phyloP scores from a whole-genome alignment of 345 rosid species.

The Trapa bicornis region DNA sequence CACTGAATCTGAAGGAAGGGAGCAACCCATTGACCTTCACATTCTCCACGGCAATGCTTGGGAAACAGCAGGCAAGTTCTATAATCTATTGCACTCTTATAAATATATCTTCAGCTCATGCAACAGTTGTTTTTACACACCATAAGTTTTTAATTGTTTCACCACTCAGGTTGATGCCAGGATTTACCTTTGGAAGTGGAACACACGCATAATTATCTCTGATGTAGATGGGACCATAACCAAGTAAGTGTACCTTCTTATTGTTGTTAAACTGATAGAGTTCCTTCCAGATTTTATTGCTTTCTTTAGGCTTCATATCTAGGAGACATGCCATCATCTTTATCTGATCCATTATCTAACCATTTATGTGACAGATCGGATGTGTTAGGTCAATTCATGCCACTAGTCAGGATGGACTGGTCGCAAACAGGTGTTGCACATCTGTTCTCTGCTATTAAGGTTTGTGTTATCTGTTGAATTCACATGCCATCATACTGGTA shows the following conservation, averaged over 20 bases:
- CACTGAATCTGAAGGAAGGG: slow-evolving; percentile 70
- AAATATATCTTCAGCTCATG: slow-evolving; percentile 6
- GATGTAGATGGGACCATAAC: slow-evolving; percentile 99
- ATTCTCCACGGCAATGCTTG: slow-evolving; percentile 82
- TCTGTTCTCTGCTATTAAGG: slow-evolving; percentile 88
- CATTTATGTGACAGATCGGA: slow-evolving; percentile 59
- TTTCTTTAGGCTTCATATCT: neutral
- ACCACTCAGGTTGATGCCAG: slow-evolving; percentile 74
- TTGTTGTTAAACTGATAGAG: neutral
- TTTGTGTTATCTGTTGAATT: slow-evolving; percentile 18
- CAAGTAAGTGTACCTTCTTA: slow-evolving; percentile 32
- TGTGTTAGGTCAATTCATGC: slow-evolving; percentile 98
- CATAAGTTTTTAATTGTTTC: slow-evolving; percentile 2
- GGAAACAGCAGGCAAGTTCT: slow-evolving; percentile 64
- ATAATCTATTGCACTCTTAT: slow-evolving; percentile 3
- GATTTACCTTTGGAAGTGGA: slow-evolving; percentile 94
- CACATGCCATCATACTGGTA: neutral
- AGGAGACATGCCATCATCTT: neutral
- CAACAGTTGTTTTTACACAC: slow-evolving; percentile 2
- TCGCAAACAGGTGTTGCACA: slow-evolving; percentile 89
- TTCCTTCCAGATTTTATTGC: neutral
- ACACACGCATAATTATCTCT: slow-evolving; percentile 73
- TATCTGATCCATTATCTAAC: neutral
- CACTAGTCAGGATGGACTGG: slow-evolving; percentile 92
- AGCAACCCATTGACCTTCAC: slow-evolving; percentile 64